Base-by-base conservation (phyloP, 2,329 filamentous ascomycete species). In the Aspergillus luchuensis region DNA sequence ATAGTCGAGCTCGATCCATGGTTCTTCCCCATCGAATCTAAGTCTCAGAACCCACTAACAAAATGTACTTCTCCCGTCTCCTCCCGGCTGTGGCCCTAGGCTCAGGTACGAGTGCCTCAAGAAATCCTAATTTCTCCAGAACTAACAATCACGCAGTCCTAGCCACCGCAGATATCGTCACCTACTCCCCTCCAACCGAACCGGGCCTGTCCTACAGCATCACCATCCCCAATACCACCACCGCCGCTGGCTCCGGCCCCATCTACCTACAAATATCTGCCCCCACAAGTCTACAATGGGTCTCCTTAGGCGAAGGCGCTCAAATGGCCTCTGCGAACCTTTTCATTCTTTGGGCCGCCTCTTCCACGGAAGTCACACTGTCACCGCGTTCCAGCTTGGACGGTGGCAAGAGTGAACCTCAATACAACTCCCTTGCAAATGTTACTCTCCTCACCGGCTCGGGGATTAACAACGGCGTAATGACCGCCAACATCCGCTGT, bases 211-310 rank as follows among this genome's bases (percentile, higher is more conserved):
- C 36, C 36, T 53, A 53, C 36, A 53, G 51, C 51, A 17, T 53
- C 51, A 53, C 51, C 51, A 39, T 53, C 51, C 51, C 51, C 21
- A 10, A 19, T 21, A 53, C 36, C 36, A 53, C 50, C 5, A n/a
- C 41, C 6, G 41, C 50, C 17, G 6, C 17, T 19, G 2, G 17
- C 19, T 17, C 11, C 11, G 51, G 51, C 6, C 51, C 51, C 15
- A 53, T 53, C 36, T 53, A 53, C 36, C 33, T 53, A 8, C 51
- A 33, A n/a, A 39, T 53, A 3, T 25, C 51, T 13, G 51, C 51
- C 36, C 36, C 51, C 0, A 43, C 51, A 8, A 53, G 36, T 15
- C 19, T 53, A 6, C 51, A 53, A 28, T 53, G 51, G 51, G 13
- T 17, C 33, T 53, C 51, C 36, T 36, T 53, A 13, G 51, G 51